A percentile compares a stretch with the other conserved stretches of the same genome.
phyloP scores from a whole-genome alignment of 352 stramenopile species.

The Phytophthora tentaculata region DNA sequence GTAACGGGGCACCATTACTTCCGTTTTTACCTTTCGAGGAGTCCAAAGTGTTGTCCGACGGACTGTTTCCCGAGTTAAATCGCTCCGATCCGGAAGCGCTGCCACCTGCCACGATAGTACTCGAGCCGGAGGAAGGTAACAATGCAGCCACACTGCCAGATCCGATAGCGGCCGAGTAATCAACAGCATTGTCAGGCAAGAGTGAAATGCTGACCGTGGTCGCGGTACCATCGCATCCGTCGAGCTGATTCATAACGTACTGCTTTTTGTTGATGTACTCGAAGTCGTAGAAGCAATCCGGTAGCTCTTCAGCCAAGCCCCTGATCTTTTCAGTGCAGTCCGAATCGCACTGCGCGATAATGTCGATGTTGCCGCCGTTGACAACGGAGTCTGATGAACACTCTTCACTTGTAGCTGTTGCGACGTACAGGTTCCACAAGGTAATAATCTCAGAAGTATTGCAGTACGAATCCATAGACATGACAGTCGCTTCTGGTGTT shows the following conservation, averaged over 20 bases:
- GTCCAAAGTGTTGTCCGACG: slow-evolving; percentile 7
- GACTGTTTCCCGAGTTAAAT: slow-evolving; percentile 1
- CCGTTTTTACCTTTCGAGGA: slow-evolving; percentile 3
- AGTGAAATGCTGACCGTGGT: slow-evolving; percentile 11
- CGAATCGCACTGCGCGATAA: slow-evolving; percentile 38
- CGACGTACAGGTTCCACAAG: slow-evolving; percentile 24
- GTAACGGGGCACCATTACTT: slow-evolving; percentile 7
- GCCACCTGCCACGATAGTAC: not conserved
- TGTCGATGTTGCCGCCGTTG: slow-evolving; percentile 26
- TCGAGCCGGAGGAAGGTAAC: slow-evolving; percentile 7
- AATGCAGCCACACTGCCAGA: not conserved
- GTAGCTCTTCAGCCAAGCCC: slow-evolving; percentile 24
- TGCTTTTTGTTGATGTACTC: slow-evolving; percentile 46
- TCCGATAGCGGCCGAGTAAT: not conserved
- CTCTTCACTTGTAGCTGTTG: slow-evolving; percentile 28
- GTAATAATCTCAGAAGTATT: slow-evolving; percentile 19
- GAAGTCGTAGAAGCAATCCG: slow-evolving; percentile 45
- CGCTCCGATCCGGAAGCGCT: not conserved
- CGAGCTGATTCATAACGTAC: slow-evolving; percentile 15
- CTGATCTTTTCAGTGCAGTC: slow-evolving; percentile 27
- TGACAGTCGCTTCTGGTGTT: slow-evolving; percentile 7
- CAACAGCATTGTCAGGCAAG: not conserved
- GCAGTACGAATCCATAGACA: slow-evolving; percentile 11
- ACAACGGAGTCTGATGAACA: slow-evolving; percentile 28
- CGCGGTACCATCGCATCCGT: slow-evolving; percentile 9